Base-by-base conservation (phyloP, 306 rosid genomes). In the Oxytropis ochrocephala region DNA sequence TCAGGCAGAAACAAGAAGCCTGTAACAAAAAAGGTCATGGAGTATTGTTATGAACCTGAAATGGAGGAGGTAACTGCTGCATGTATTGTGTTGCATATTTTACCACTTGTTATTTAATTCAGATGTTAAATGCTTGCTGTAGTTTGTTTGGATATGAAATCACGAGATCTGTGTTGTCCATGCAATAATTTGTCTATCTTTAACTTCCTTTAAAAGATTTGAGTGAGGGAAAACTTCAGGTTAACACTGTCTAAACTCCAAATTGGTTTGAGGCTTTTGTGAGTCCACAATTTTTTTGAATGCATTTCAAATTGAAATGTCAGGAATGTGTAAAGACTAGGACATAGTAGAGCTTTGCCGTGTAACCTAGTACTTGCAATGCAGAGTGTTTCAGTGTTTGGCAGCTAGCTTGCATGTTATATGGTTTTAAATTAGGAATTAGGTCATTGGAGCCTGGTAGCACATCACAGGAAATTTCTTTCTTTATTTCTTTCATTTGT, bases 41-140 rank as follows among this genome's bases (percentile, higher is more conserved):
- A 94, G 84, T 94, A 91, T 79, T 94, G 96, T 61, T 94, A 94
- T 67, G 99, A 91, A 91, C 95, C 99, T 79, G 97, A 94, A 81
- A 94, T 94, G 97, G 97, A 91, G 76, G 96, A 88, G 99, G 99
- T 90, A 91, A 49, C 18, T 39, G 65, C 58, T 48, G 7, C 59
- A 48, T 62, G 44, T 77, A 53, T 53, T 67, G 19, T 14, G 73
- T 64, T 60, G 36, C 63, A 36, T 32, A 33, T 59, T 70, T 48
- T 57, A 72, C 19, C 57, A 21, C 41, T 47, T 53, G 29, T 17
- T 69, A 11, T 75, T 70, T 42, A 58, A 64, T 49, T 18, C 3
- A 60, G 21, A 44, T 72, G 64, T 49, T 48, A 74, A 48, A 47
- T 62, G 46, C 49, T 16, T 39, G 18, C 57, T 10, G 33, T 51